phyloP scores from a whole-genome alignment of 495 filamentous ascomycete genomes.

The Evernia prunastri region DNA sequence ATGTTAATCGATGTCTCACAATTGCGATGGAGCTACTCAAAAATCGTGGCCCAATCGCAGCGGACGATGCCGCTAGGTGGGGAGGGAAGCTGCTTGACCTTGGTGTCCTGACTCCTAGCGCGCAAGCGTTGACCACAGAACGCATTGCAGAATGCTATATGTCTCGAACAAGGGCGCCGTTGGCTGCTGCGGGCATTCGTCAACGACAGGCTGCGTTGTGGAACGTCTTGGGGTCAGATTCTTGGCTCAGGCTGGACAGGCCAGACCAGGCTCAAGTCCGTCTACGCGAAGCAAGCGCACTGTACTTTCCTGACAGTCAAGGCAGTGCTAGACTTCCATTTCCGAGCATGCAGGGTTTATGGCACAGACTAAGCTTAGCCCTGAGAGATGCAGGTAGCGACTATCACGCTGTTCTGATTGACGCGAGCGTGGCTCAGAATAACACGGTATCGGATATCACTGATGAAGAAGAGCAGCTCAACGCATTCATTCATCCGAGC shows the following conservation, averaged over 20 bases:
- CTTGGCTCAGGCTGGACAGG: constrained; percentile 61
- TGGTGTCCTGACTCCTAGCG: constrained; percentile 62
- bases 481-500: not conserved
- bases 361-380: constrained; percentile 10
- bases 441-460: not conserved
- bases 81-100: constrained; percentile 72
- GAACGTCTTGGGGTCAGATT: constrained; percentile 74
- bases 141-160: constrained; percentile 78
- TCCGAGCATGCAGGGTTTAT: constrained; percentile 21
- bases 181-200: constrained; percentile 60
- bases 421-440: not conserved
- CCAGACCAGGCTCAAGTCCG: constrained; percentile 13
- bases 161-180: constrained; percentile 57
- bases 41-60: constrained; percentile 65
- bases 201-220: constrained; percentile 83
- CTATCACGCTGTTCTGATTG: not conserved
- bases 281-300: constrained; percentile 15
- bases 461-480: constrained; percentile 6
- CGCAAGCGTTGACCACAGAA: constrained; percentile 74
- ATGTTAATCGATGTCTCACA: constrained; percentile 67
- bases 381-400: not conserved
- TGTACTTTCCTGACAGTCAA: constrained; percentile 8
- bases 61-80: constrained; percentile 85
- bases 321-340: constrained; percentile 13
- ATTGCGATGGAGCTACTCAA: constrained; percentile 76